Evolutionary conservation across 306 rosid species (phyloP).

Genomic region (Dryas drummondii): DNA sequence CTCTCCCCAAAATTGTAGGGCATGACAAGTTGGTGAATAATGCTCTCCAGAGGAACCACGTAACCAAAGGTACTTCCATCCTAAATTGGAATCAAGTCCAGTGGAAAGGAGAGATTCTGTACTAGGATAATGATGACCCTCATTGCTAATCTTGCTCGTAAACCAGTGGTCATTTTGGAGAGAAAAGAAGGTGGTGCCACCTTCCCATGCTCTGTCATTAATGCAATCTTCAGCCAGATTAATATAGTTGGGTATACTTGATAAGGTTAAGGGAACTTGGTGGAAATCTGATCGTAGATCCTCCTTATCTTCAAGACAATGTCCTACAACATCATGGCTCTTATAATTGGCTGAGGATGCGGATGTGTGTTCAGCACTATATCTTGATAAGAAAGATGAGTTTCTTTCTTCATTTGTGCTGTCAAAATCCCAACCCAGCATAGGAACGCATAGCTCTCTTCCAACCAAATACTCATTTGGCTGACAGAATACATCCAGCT

Average conservation of each 20-base stretch:
- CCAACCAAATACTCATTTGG: constrained; percentile 22
- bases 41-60: constrained; percentile 31
- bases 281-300: constrained; percentile 31
- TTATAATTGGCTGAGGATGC: constrained; percentile 33
- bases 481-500: constrained; percentile 27
- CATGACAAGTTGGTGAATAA: constrained; percentile 30
- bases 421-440: constrained; percentile 45
- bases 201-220: constrained; percentile 25
- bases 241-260: constrained; percentile 32
- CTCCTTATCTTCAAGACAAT: constrained; percentile 36
- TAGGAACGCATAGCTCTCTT: constrained; percentile 41
- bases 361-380: constrained; percentile 22
- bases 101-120: constrained; percentile 39
- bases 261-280: constrained; percentile 35
- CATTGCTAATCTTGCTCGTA: constrained; percentile 30
- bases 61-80: neutral
- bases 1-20: constrained; percentile 34
- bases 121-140: constrained; percentile 27
- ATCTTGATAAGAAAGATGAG: constrained; percentile 26
- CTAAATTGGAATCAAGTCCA: no score
- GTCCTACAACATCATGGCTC: constrained; percentile 35
- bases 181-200: constrained; percentile 33
- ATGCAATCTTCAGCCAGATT: constrained; percentile 29
- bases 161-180: constrained; percentile 36
- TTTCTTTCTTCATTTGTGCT: constrained; percentile 23